These are phyloP conservation scores for Berberis vulgaris DNA, from an alignment of 164 flowering plant genomes.

Conservation along the genomic window DNA sequence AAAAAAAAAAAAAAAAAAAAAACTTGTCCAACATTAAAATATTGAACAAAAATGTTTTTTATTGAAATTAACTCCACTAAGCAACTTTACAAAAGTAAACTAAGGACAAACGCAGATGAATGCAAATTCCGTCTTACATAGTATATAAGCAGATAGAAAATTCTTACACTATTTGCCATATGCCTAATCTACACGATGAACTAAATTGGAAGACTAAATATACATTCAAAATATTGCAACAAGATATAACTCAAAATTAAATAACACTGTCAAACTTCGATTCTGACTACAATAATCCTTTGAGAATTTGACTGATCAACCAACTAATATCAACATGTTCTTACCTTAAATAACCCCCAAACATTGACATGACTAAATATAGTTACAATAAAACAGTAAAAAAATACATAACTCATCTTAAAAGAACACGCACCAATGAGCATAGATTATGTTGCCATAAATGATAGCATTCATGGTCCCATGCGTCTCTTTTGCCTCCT, in stretches of 20 bases:
- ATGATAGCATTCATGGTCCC: slow-evolving; percentile 61
- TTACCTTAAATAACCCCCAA: neutral
- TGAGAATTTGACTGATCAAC: neutral
- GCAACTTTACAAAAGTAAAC: too few relatives aligned
- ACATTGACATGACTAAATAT: neutral
- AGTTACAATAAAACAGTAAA: neutral
- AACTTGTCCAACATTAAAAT: too few relatives aligned
- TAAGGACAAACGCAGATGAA: too few relatives aligned
- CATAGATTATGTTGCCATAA: slow-evolving; percentile 84
- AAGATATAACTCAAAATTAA: neutral
- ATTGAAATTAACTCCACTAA: too few relatives aligned
- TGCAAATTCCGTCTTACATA: too few relatives aligned
- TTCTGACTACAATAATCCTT: neutral
- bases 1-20: too few relatives aligned
- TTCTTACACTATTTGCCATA: too few relatives aligned
- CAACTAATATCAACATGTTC: neutral
- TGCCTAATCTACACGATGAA: too few relatives aligned
- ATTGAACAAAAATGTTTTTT: too few relatives aligned
- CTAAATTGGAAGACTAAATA: too few relatives aligned
- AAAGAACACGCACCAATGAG: slow-evolving; percentile 53
- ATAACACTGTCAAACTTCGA: neutral
- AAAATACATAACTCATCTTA: neutral
- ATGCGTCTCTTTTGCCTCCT: slow-evolving; percentile 68
- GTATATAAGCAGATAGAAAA: too few relatives aligned
- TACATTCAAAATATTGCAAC: too few relatives aligned